Base-by-base conservation (phyloP, 1,284 basidiomycete species). In the Ustilago trichophora region DNA sequence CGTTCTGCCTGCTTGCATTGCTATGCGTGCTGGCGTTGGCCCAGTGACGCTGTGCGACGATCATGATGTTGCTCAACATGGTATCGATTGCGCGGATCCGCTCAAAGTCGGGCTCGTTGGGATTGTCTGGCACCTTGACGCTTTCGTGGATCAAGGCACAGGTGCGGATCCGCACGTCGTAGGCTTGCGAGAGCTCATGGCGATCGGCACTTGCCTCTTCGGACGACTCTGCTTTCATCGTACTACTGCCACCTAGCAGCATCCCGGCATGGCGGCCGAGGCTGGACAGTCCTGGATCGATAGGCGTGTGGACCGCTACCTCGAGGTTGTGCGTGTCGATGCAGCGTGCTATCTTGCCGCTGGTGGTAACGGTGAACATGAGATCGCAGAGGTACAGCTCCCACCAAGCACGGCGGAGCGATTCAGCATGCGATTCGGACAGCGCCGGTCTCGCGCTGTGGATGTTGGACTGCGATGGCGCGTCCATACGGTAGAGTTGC, bases 21-120 rank as follows among this genome's bases (percentile, higher is more conserved):
- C 7, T 21, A 6, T 9, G 6, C 18, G 35, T 38, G 18, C 45
- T 41, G 10, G 48, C 48, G n/a, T 35, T 18, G 7, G 37, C 48
- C 29, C 37, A 50, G 25, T 41, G 38, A 1, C 48, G 29, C 19
- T 50, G 48, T 1, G 48, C 48, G 11, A 50, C 38, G 31, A 56
- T 24, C 26, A 56, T 47, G 13, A 56, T 47, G 26, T 56, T 56
- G 46, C 53, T 56, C n/a, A 56, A 38, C 33, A 48, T 56, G 6
- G 53, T 56, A n/a, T 56, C 53, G 11, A 56, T 32, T 8, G 53
- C 44, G 3, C 38, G 33, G 15, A 56, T 33, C 2, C 53, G 22
- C 10, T 36, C 38, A n/a, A 48, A 24, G 15, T 56, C 53, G 15
- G 45, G 53, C n/a, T 49, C 32, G n/a, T 40, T 16, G 6, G 53